Conservation (phyloP, 208 protist species). For the Leishmania tarentolae region DNA sequence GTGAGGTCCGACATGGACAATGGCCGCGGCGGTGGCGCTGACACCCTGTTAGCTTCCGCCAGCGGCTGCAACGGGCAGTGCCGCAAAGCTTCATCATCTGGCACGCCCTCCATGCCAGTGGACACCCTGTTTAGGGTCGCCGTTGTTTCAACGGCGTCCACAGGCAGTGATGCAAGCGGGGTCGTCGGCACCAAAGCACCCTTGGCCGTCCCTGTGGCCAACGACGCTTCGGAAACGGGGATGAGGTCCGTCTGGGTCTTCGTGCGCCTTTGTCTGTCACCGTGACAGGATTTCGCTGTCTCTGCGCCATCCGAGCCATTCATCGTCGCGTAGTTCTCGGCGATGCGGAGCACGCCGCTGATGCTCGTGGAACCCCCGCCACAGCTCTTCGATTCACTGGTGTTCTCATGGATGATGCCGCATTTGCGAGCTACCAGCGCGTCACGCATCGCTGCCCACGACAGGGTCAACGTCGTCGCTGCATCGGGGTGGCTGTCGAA, state of each 20-base stretch:
- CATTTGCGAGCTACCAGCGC: neutral
- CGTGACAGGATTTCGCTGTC: neutral
- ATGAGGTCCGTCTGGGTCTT: neutral
- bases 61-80: neutral
- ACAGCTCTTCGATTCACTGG: neutral
- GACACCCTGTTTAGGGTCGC: no score
- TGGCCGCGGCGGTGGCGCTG: neutral
- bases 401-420: neutral
- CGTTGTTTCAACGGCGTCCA: no score
- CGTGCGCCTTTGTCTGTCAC: neutral
- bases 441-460: conserved; percentile 23
- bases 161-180: no score
- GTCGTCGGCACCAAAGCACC: neutral
- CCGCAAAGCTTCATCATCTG: neutral
- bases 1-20: conserved; percentile 35
- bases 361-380: neutral
- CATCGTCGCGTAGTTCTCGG: neutral
- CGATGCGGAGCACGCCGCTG: no score
- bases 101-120: no score
- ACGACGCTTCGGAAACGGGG: neutral
- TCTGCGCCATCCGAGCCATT: neutral
- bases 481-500: neutral
- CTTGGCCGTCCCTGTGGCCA: neutral
- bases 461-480: neutral
- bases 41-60: neutral